Base-by-base conservation (phyloP, 2,329 filamentous ascomycete species). In the Ploettnerulaceae sp. region DNA sequence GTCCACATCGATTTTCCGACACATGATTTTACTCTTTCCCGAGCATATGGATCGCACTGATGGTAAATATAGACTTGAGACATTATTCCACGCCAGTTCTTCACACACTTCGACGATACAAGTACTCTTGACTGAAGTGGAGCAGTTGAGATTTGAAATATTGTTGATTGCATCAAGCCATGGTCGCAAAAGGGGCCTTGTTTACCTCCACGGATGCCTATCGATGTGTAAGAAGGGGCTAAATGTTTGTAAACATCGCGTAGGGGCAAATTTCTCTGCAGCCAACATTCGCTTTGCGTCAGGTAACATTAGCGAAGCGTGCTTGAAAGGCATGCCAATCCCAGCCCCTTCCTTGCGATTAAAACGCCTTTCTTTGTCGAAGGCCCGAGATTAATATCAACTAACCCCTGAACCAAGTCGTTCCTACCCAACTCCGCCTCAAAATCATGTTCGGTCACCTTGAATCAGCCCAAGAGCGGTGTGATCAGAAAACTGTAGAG, bases 21-120 rank as follows among this genome's bases (percentile, higher is more conserved):
- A 60, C 55, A 58, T 61, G 59, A 56, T 57, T 53, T 50, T 45
- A 48, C 25, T 31, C 20, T 41, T 54, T 51, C 56, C 59, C 57
- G 53, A 59, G 40, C 7, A 18, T 42, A 24, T 39, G 57, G 57
- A 50, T 20, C 32, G 47, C 31, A 44, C 25, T 37, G 36, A 38
- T 29, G 44, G 47, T 37, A 51, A 32, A 42, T 48, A 36, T 53
- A 37, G 46, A 56, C 52, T 44, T 47, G 5, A 18, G 31, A 33
- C 31, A 33, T 15, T 18, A 28, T 49, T 28, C 46, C 33, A 39
- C 35, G 37, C 15, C 17, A n/a, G 15, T 38, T 44, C 28, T 28
- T 32, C 35, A 12, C n/a, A 14, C 18, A 9, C 7, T 22, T 28
- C 14, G 7, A 14, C 8, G 41, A 11, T n/a, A 11, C 24, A 29